A percentile compares a stretch with the other conserved stretches of the same genome.
phyloP scores from a whole-genome alignment of 2,329 filamentous ascomycete genomes.

The Calonectria pauciramosa region DNA sequence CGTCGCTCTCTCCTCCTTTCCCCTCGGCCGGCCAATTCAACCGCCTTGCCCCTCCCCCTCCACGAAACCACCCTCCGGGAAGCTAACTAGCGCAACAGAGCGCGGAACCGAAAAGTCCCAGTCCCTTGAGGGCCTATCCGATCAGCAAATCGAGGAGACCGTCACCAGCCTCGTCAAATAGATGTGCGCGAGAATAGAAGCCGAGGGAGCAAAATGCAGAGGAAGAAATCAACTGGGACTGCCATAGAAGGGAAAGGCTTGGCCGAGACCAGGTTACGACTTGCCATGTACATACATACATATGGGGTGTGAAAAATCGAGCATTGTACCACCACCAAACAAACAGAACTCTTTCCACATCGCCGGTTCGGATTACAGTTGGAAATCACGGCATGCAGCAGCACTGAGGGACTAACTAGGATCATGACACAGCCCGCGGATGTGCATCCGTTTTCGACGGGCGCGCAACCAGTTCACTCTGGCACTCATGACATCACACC shows the following conservation, averaged over 20 bases:
- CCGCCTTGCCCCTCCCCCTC: neutral
- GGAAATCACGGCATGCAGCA: neutral
- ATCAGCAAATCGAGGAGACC: constrained; percentile 73
- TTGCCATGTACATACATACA: constrained; percentile 47
- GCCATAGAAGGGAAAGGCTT: constrained; percentile 13
- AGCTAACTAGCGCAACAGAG: constrained; percentile 53
- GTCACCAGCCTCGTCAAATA: constrained; percentile 64
- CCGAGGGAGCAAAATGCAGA: neutral
- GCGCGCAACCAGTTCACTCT: neutral
- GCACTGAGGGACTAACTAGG: neutral
- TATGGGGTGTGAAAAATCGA: constrained; percentile 42
- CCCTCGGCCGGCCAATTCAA: neutral
- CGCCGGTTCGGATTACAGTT: neutral
- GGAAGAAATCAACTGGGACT: neutral
- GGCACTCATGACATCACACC: neutral
- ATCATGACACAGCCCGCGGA: neutral
- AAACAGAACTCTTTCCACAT: neutral
- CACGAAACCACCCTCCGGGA: constrained; percentile 26
- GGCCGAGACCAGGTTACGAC: constrained; percentile 23
- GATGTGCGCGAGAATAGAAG: neutral
- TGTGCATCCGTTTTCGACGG: neutral
- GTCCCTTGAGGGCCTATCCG: constrained; percentile 70
- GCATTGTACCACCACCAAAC: constrained; percentile 39
- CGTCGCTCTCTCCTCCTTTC: constrained; percentile 24
- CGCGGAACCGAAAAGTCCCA: constrained; percentile 70